Evolutionary conservation across 805 yeast genomes (phyloP).

Genomic region (Candida michaelii): DNA sequence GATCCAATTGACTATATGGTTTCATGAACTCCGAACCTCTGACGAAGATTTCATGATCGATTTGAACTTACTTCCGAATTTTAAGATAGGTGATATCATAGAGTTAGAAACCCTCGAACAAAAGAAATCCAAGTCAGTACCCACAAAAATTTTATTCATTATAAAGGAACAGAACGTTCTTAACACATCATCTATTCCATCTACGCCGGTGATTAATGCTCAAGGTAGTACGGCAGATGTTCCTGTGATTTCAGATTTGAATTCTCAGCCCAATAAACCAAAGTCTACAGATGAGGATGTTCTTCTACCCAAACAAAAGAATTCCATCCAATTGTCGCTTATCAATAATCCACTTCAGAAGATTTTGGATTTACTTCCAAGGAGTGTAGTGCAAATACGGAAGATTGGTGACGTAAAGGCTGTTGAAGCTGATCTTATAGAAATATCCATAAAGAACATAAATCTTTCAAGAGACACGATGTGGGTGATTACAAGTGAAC

Average conservation of each 20-base stretch:
- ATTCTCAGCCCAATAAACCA: neutral
- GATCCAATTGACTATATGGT: slow-evolving; percentile 47
- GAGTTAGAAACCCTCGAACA: slow-evolving; percentile 50
- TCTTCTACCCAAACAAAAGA: slow-evolving; percentile 17
- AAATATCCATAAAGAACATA: slow-evolving; percentile 76
- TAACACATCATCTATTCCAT: slow-evolving; percentile 8
- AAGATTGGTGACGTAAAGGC: slow-evolving; percentile 41
- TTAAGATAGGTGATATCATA: slow-evolving; percentile 73
- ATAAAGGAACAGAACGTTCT: slow-evolving; percentile 18
- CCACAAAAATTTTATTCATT: slow-evolving; percentile 17
- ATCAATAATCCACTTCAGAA: slow-evolving; percentile 59
- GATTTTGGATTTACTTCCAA: slow-evolving; percentile 61
- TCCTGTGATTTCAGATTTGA: neutral
- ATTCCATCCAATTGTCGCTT: slow-evolving; percentile 51
- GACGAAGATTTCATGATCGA: slow-evolving; percentile 64
- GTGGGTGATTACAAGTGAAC: slow-evolving; percentile 74
- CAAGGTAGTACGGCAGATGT: slow-evolving; percentile 1
- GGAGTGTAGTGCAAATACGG: slow-evolving; percentile 62
- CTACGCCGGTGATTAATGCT: slow-evolving; percentile 8
- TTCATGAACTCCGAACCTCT: slow-evolving; percentile 69
- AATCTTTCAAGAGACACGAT: slow-evolving; percentile 86
- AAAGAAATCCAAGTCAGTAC: slow-evolving; percentile 6
- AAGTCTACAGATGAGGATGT: neutral
- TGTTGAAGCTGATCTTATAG: slow-evolving; percentile 80
- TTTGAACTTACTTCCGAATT: slow-evolving; percentile 55